Percentiles rank a stretch among this genome's conserved stretches.
These are phyloP conservation scores for Aotearoamyces nothofagi DNA, from an alignment of 2,329 filamentous ascomycete genomes.

Conservation along the genomic window DNA sequence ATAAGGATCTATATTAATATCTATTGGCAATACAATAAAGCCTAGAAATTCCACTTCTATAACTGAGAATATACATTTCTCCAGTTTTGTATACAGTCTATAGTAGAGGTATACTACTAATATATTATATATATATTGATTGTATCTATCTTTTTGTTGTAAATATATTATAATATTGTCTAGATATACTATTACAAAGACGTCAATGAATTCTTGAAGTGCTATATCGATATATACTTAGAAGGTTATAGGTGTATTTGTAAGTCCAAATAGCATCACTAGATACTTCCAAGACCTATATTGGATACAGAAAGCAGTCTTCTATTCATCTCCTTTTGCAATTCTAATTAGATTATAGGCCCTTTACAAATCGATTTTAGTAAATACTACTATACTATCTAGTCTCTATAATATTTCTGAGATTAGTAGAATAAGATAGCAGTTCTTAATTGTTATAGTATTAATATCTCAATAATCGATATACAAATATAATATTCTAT, in stretches of 20 bases:
- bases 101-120: too few relatives aligned
- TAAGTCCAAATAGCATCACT: conserved; percentile 5
- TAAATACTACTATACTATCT: conserved; percentile 13
- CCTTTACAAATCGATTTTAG: conserved; percentile 19
- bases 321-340: background rate
- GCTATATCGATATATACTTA: conserved; percentile 4
- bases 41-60: too few relatives aligned
- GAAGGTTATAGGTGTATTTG: conserved; percentile 4
- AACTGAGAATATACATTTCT: too few relatives aligned
- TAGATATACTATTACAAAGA: conserved; percentile 4
- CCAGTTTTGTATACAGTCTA: too few relatives aligned
- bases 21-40: too few relatives aligned
- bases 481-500: conserved; percentile 16
- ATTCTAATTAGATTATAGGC: conserved; percentile 14
- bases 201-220: conserved; percentile 2
- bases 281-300: conserved; percentile 3
- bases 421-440: conserved; percentile 19
- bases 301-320: background rate
- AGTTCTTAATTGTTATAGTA: conserved; percentile 19
- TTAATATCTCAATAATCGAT: conserved; percentile 23
- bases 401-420: conserved; percentile 17
- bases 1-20: too few relatives aligned
- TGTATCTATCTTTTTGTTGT: background rate
- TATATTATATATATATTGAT: background rate
- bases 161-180: conserved; percentile 6